Evolutionary conservation across 2,329 filamentous ascomycete species (phyloP).

Genomic region (Allantophomopsis cytisporea): DNA sequence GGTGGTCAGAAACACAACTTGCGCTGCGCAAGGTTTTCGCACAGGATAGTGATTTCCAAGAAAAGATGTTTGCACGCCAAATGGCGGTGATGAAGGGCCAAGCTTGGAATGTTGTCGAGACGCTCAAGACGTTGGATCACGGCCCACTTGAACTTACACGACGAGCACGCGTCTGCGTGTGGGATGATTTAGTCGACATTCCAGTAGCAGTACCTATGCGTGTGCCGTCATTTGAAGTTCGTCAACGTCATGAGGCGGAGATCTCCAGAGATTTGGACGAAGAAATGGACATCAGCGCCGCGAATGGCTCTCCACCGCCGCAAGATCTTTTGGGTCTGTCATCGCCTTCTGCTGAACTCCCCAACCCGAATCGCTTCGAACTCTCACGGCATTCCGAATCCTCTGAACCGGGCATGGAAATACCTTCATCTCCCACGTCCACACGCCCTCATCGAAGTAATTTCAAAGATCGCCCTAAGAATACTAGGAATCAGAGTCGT

Average conservation of each 20-base stretch:
- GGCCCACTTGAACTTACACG: constrained; percentile 88
- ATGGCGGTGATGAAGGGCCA: constrained; percentile 99
- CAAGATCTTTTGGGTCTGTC: constrained; percentile 48
- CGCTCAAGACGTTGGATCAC: constrained; percentile 82
- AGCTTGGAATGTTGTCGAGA: constrained; percentile 98
- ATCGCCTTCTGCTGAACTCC: constrained; percentile 49
- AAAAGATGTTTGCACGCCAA: constrained; percentile 97
- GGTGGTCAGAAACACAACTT: constrained; percentile 92
- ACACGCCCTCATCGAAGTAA: constrained; percentile 5
- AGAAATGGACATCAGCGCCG: constrained; percentile 81
- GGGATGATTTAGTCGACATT: constrained; percentile 95
- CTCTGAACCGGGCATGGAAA: constrained; percentile 4
- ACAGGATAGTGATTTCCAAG: constrained; percentile 89
- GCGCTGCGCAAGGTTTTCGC: constrained; percentile 79
- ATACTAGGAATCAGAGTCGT: constrained; percentile 12
- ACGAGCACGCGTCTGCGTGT: constrained; percentile 83
- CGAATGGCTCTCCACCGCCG: constrained; percentile 40
- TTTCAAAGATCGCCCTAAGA: constrained; percentile 13
- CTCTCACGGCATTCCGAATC: constrained; percentile 26
- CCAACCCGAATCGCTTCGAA: constrained; percentile 65
- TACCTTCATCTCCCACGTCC: constrained; percentile 6
- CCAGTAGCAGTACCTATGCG: constrained; percentile 88
- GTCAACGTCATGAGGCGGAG: constrained; percentile 43
- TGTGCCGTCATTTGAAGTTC: constrained; percentile 71
- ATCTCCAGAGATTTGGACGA: constrained; percentile 43